Base-by-base conservation (phyloP, 441 rosid species). In the Gossypium trilobum region DNA sequence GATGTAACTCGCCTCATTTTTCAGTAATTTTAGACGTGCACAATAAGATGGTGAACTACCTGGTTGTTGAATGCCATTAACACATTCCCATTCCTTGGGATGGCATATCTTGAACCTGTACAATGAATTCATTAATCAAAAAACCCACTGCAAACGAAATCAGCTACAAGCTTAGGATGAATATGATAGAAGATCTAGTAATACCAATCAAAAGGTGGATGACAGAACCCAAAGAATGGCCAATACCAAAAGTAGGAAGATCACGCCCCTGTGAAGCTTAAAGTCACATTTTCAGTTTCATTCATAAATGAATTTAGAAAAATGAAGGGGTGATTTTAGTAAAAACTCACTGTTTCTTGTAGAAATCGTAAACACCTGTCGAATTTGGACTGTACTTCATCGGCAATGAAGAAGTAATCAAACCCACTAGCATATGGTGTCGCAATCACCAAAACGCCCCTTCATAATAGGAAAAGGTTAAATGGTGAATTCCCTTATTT, bases 361-460 rank as follows among this genome's bases (percentile, higher is more conserved):
- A 94, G 85, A 75, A 78, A 82, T 51, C 96, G 87, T 61, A 82
- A 82, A 70, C 97, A 91, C 80, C 97, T 86, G 78, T 94, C 97
- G 72, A 87, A 89, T 85, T 94, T 94, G 80, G 88, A 88, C 75
- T 94, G 96, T 66, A 88, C 97, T 86, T 94, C 96, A 82, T 91
- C 96, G 7, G 97, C 96, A 69, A 91, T 91, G 81, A 68, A 78
- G 87, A 90, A 91, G 80, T 94, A 85, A 81, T 94, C 98, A 71
- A 94, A 91, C 71, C 98, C 97, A 86, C 98, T 94, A 66, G 96
- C 86, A 82, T 90, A 94, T 14, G 98, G 98, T 65, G 98, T 91
- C 0, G 97, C 98, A 44, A 94, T 87, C 89, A 94, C 96, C 89
- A 94, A 79, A 75, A 85, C 67, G 73, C 92, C 99, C 89, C 99